These are phyloP conservation scores for Microbotryum scabiosae DNA, from an alignment of 1,284 basidiomycete species.

Conservation along the genomic window DNA sequence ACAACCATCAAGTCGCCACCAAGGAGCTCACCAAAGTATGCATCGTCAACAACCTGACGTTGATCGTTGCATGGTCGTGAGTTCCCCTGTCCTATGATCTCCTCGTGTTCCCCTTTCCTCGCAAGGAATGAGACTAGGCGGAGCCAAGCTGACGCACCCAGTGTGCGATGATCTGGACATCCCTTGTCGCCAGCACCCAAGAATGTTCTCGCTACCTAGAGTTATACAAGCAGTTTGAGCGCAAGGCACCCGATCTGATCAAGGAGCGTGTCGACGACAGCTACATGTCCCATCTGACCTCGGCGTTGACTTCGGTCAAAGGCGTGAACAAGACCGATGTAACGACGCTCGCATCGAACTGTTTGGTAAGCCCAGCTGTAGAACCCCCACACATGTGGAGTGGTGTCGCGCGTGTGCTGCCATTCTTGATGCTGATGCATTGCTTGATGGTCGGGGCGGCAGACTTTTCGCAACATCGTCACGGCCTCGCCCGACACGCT, in stretches of 20 bases:
- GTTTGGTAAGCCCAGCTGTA: too few species aligned
- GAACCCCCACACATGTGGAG: too few species aligned
- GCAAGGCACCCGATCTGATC: slow-evolving; percentile 85
- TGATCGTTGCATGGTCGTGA: slow-evolving; percentile 87
- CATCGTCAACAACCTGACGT: slow-evolving; percentile 82
- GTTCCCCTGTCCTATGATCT: slow-evolving; percentile 36
- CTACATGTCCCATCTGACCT: slow-evolving; percentile 69
- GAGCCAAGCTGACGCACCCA: background rate
- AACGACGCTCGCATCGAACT: slow-evolving; percentile 80
- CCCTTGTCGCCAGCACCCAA: slow-evolving; percentile 53
- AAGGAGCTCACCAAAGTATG: slow-evolving; percentile 79
- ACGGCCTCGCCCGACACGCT: slow-evolving; percentile 64
- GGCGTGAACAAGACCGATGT: slow-evolving; percentile 98
- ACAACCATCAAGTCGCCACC: slow-evolving; percentile 81
- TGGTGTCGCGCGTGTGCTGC: background rate
- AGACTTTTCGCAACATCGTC: slow-evolving; percentile 78
- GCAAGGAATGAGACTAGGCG: background rate
- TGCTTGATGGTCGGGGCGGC: background rate
- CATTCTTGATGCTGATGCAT: background rate
- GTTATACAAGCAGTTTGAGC: slow-evolving; percentile 86
- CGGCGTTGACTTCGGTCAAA: slow-evolving; percentile 78
- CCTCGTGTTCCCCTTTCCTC: background rate
- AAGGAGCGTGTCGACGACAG: slow-evolving; percentile 87
- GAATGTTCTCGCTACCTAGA: slow-evolving; percentile 88
- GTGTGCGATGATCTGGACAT: background rate